Evolutionary conservation across 768 basidiomycete genomes (phyloP), one percentile per base, ranked within the genome.

Genomic region (Chalciporus piperatus): DNA sequence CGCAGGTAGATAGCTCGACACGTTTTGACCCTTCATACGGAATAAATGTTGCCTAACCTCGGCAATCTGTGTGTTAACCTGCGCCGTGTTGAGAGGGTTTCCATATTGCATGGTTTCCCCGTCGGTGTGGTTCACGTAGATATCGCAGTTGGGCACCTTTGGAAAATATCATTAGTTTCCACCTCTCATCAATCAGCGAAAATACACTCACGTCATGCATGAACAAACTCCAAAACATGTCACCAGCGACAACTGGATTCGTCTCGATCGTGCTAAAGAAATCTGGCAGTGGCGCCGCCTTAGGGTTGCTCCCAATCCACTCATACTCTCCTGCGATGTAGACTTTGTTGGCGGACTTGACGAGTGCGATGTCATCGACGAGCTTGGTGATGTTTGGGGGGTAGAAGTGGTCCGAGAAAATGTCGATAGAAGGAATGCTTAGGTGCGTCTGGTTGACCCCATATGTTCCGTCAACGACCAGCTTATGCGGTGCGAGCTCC

Each of bases 61-160:
- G 4, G 22, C 11, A 17, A 55, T 53, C 8, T 52, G 50, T 7
- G 20, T 30, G 33, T 45, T 47, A 3, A 7, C 40, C n/a, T 50
- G 50, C n/a, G 16, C 35, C 12, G 50, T 52, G 12, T 51, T 45
- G 12, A 32, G 30, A 19, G 53, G 51, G 4, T 53, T 54, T n/a
- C 42, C 41, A 23, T 45, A 54, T 14, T 37, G 35, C 35, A 40
- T 39, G 33, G 35, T 44, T 46, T 41, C 42, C 13, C 38, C 50
- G 28, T 41, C 45, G 11, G 51, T 48, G 14, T 45, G 58, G 28
- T 51, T 47, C 10, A 57, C 54, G 22, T 33, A 47, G 17, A 48
- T 50, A 30, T n/a, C 39, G 40, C 41, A 48, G 23, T 43, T 19
- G 3, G 51, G 47, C 11, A 61, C 59, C 50, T 58, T 13, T 19